Conservation (phyloP, 2,329 filamentous ascomycete genomes). For the Plenodomus biglobosus region DNA sequence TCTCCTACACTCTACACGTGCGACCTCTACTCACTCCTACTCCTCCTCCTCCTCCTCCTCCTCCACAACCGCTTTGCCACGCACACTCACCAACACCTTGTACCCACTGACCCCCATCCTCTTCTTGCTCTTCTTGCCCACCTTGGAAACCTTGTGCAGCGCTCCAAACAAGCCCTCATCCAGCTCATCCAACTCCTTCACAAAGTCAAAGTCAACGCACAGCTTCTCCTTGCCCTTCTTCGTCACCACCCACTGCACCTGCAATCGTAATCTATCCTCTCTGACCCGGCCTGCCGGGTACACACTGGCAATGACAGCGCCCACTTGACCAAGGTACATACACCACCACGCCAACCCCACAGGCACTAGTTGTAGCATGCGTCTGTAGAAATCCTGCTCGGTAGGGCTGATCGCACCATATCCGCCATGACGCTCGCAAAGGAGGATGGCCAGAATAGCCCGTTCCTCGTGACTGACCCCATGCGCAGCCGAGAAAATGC, state of each 20-base stretch:
- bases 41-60: slow-evolving; percentile 10
- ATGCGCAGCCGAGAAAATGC: slow-evolving; percentile 67
- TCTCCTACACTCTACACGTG: too few relatives aligned
- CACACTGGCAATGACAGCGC: slow-evolving; percentile 58
- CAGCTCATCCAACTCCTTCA: slow-evolving; percentile 28
- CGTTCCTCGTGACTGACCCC: slow-evolving; percentile 73
- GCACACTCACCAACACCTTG: slow-evolving; percentile 34
- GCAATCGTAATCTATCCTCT: slow-evolving; percentile 39
- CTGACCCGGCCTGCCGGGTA: slow-evolving; percentile 61
- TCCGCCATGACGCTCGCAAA: slow-evolving; percentile 74
- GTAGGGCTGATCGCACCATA: slow-evolving; percentile 56
- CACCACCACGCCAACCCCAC: slow-evolving; percentile 65
- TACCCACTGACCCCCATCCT: slow-evolving; percentile 36
- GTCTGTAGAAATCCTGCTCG: slow-evolving; percentile 58
- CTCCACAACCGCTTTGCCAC: slow-evolving; percentile 25
- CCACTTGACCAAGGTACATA: slow-evolving; percentile 63
- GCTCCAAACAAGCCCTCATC: slow-evolving; percentile 38
- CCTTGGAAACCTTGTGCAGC: slow-evolving; percentile 38
- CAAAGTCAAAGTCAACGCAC: slow-evolving; percentile 32
- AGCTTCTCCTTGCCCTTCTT: slow-evolving; percentile 36
- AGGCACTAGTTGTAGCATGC: slow-evolving; percentile 57
- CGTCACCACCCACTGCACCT: slow-evolving; percentile 25
- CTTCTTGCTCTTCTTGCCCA: slow-evolving; percentile 47
- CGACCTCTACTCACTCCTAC: neutral
- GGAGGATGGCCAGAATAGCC: slow-evolving; percentile 68